A percentile compares a stretch with the other conserved stretches of the same genome.
Evolutionary conservation across 768 basidiomycete genomes (phyloP).

Genomic region (Mycena alexandri): DNA sequence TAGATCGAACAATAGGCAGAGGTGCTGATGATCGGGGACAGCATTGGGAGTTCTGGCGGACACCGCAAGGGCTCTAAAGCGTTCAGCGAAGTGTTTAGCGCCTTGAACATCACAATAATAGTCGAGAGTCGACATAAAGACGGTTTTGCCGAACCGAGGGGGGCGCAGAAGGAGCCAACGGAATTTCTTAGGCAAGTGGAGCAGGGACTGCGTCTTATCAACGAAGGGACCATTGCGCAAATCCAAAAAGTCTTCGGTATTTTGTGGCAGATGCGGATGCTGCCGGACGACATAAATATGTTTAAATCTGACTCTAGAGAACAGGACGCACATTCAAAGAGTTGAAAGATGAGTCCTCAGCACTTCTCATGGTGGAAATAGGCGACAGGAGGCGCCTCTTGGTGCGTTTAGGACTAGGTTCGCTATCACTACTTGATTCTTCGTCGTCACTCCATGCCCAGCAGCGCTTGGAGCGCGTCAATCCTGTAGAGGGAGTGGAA

Average conservation of each 20-base stretch:
- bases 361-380: not conserved
- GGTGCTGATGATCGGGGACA: constrained; percentile 11
- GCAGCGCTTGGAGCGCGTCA: not conserved
- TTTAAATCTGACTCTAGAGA: too few relatives aligned
- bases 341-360: not conserved
- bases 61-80: constrained; percentile 5
- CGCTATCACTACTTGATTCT: constrained; percentile 1
- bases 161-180: constrained; percentile 16
- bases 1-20: constrained; percentile 13
- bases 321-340: too few relatives aligned
- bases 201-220: constrained; percentile 1
- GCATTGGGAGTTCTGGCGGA: not conserved
- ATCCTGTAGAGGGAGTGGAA: not conserved
- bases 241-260: not conserved
- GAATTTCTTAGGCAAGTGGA: not conserved
- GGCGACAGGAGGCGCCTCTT: not conserved
- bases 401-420: not conserved
- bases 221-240: not conserved
- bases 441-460: not conserved
- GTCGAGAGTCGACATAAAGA: constrained; percentile 6
- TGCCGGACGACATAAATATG: too few relatives aligned
- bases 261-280: not conserved
- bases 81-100: not conserved
- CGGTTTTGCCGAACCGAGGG: constrained; percentile 15
- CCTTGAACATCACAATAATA: constrained; percentile 16